Evolutionary conservation across 768 basidiomycete genomes (phyloP).

Genomic region (Xerocomellus chrysenteron): DNA sequence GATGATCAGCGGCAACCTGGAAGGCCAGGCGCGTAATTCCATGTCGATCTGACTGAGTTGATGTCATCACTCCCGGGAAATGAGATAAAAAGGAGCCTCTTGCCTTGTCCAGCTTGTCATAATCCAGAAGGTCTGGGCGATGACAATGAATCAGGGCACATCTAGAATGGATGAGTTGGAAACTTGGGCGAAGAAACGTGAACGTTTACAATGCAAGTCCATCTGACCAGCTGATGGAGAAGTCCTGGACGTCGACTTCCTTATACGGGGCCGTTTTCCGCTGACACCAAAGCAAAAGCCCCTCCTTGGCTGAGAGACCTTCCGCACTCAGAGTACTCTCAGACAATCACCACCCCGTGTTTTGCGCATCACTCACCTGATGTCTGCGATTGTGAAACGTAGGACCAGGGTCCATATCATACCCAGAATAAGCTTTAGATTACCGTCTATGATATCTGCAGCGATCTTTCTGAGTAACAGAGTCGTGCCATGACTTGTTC

Average conservation of each 20-base stretch:
- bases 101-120: conserved; percentile 81
- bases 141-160: conserved; percentile 98
- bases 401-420: conserved; percentile 99
- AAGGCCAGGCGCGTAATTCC: conserved; percentile 89
- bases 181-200: not conserved
- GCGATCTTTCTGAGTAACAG: conserved; percentile 4
- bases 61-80: conserved; percentile 14
- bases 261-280: conserved; percentile 90
- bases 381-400: conserved; percentile 96
- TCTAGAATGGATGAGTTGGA: conserved; percentile 42
- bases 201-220: conserved; percentile 84
- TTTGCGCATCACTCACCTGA: conserved; percentile 63
- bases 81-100: not conserved
- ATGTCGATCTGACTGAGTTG: conserved; percentile 64
- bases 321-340: conserved; percentile 68
- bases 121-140: conserved; percentile 93
- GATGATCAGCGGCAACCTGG: conserved; percentile 78
- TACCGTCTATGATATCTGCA: conserved; percentile 98
- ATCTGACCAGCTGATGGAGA: conserved; percentile 90
- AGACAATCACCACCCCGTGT: not conserved
- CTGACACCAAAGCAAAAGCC: conserved; percentile 96
- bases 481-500: not conserved
- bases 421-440: conserved; percentile 95
- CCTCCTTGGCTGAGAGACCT: conserved; percentile 98
- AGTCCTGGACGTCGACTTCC: conserved; percentile 93